Conservation (phyloP, 768 basidiomycete species). For the Symmetrospora coprosmae region DNA sequence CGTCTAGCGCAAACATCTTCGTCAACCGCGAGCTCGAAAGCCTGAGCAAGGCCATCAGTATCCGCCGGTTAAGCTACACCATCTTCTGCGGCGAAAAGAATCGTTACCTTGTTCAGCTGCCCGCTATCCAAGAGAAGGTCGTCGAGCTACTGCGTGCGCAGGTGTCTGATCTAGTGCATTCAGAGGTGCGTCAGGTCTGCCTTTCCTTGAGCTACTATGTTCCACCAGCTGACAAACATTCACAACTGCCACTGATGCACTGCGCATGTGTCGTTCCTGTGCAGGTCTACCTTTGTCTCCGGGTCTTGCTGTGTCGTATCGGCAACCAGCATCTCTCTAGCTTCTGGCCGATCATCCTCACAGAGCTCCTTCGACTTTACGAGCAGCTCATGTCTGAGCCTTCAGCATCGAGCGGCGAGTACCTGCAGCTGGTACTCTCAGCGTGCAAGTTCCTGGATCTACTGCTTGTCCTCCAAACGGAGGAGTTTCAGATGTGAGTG, state of each 20-base stretch:
- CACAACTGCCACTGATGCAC: background rate
- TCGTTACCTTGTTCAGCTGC: conserved; percentile 73
- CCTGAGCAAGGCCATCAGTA: conserved; percentile 64
- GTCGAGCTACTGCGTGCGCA: conserved; percentile 76
- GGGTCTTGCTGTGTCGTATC: conserved; percentile 77
- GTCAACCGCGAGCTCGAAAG: conserved; percentile 90
- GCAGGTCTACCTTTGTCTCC: conserved; percentile 65
- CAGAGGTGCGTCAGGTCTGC: conserved; percentile 49
- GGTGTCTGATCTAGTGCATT: conserved; percentile 68
- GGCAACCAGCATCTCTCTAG: conserved; percentile 81
- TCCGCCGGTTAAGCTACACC: conserved; percentile 72
- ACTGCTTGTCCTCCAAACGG: conserved; percentile 79
- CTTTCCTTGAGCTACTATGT: background rate
- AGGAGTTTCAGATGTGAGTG: conserved; percentile 86
- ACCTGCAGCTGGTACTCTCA: conserved; percentile 64
- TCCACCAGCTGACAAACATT: background rate
- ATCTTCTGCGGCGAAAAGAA: conserved; percentile 82
- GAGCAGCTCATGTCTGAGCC: conserved; percentile 59
- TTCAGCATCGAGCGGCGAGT: conserved; percentile 70
- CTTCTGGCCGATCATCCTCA: conserved; percentile 90
- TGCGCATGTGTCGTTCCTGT: background rate
- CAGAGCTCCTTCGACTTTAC: conserved; percentile 82
- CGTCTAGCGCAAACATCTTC: conserved; percentile 89
- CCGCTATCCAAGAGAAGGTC: conserved; percentile 88
- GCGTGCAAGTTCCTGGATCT: conserved; percentile 90